phyloP scores from a whole-genome alignment of 2,329 filamentous ascomycete genomes.

The Trichoderma citrinoviride region DNA sequence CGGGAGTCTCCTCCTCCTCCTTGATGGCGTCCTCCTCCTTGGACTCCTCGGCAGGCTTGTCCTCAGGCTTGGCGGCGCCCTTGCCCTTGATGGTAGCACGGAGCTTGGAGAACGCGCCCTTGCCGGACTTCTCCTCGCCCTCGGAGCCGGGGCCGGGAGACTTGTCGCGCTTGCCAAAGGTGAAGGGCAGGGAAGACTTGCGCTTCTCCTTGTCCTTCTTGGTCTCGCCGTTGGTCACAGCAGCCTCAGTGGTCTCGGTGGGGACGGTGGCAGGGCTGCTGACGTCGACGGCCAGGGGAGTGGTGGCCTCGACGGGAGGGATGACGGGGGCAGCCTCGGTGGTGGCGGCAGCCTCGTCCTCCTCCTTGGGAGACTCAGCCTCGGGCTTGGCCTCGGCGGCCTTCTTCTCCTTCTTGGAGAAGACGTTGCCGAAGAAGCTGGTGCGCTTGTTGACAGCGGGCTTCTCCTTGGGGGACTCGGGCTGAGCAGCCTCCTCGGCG shows the following conservation, averaged over 20 bases:
- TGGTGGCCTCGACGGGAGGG: constrained; percentile 56
- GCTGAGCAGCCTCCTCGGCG: constrained; percentile 41
- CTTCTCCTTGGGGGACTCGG: constrained; percentile 49
- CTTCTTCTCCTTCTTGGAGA: constrained; percentile 60
- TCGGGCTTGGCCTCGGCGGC: constrained; percentile 49
- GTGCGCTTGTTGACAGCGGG: constrained; percentile 52
- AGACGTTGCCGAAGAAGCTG: constrained; percentile 54
- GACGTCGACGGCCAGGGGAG: constrained; percentile 56
- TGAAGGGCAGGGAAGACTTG: constrained; percentile 73
- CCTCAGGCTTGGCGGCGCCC: constrained; percentile 43
- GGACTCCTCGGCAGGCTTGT: constrained; percentile 39
- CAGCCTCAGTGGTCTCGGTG: constrained; percentile 47
- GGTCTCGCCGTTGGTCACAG: constrained; percentile 50
- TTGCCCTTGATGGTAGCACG: constrained; percentile 55
- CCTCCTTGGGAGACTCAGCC: constrained; percentile 44
- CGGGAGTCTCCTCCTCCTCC: constrained; percentile 34
- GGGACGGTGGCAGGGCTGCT: constrained; percentile 46
- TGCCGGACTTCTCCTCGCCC: constrained; percentile 48
- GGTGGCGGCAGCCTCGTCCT: constrained; percentile 38
- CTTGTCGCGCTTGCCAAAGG: constrained; percentile 75
- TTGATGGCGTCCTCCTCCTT: constrained; percentile 38
- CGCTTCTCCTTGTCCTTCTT: constrained; percentile 79
- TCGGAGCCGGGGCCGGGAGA: constrained; percentile 56
- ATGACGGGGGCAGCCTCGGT: constrained; percentile 57
- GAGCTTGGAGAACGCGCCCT: constrained; percentile 59